Evolutionary conservation across 495 filamentous ascomycete genomes (phyloP).

Genomic region (Tuber borchii): DNA sequence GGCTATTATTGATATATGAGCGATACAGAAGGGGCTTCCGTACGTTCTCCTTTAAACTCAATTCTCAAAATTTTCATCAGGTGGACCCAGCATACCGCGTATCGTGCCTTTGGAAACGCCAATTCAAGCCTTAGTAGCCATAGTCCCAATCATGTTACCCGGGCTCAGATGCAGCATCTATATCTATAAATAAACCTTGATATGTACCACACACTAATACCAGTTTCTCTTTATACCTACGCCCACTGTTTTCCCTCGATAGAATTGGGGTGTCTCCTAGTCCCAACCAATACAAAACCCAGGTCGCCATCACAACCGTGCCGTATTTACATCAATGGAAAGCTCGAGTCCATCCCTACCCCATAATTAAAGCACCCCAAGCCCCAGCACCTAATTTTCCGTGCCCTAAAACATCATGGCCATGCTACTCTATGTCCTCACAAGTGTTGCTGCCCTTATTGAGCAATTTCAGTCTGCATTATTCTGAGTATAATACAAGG

Average conservation of each 20-base stretch:
- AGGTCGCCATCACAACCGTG: neutral
- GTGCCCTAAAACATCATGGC: too few species aligned
- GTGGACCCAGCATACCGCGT: neutral
- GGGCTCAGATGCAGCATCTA: neutral
- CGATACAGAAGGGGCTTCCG: neutral
- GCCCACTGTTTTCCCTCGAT: neutral
- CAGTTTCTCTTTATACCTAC: neutral
- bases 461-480: neutral
- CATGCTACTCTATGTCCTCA: neutral
- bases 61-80: neutral
- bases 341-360: neutral
- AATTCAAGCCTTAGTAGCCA: neutral
- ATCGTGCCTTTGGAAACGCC: neutral
- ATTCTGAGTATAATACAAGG: too few species aligned
- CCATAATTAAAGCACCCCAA: too few species aligned
- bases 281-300: neutral
- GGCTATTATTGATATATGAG: neutral
- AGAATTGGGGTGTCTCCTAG: neutral
- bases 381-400: too few species aligned
- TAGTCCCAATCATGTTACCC: neutral
- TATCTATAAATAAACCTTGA: neutral
- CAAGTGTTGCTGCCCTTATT: neutral
- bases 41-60: neutral
- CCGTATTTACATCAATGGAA: neutral
- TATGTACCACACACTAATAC: neutral